phyloP scores from a whole-genome alignment of 495 filamentous ascomycete genomes.

The Xanthoparmelia taractica region DNA sequence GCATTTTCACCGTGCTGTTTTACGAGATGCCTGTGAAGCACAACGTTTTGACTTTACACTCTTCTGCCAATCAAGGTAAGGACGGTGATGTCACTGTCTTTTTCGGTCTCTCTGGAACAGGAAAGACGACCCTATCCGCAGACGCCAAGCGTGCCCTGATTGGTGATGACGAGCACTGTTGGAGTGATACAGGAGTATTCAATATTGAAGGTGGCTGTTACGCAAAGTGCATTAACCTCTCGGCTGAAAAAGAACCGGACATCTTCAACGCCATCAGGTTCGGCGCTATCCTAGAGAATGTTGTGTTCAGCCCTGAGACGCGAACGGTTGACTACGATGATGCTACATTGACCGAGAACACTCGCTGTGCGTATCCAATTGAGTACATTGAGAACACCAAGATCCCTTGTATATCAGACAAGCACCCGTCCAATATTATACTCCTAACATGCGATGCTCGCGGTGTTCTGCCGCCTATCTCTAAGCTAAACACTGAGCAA shows the following conservation, averaged over 20 bases:
- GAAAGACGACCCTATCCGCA: conserved; percentile 96
- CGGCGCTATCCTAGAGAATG: conserved; percentile 96
- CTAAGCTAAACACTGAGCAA: conserved; percentile 90
- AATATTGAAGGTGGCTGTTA: conserved; percentile 99
- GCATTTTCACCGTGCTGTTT: conserved; percentile 97
- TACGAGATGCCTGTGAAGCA: conserved; percentile 99
- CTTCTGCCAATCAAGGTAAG: conserved; percentile 84
- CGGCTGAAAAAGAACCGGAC: conserved; percentile 97
- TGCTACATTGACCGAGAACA: conserved; percentile 92
- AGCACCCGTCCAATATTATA: conserved; percentile 94
- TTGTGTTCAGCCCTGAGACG: conserved; percentile 88
- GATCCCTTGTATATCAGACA: conserved; percentile 81
- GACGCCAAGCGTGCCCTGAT: conserved; percentile 94
- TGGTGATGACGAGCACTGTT: conserved; percentile 99
- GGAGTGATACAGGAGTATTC: conserved; percentile 94
- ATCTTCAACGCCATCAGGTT: conserved; percentile 95
- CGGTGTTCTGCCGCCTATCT: conserved; percentile 95
- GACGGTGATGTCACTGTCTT: conserved; percentile 92
- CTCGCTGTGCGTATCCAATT: conserved; percentile 94
- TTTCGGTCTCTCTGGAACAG: conserved; percentile 97
- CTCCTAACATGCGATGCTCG: conserved; percentile 96
- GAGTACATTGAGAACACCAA: conserved; percentile 98
- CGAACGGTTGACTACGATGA: conserved; percentile 94
- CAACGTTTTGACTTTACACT: conserved; percentile 95
- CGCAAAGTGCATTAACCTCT: conserved; percentile 96